Percentiles rank a stretch among this genome's conserved stretches.
These are phyloP conservation scores for Irpex sp. DNA, from an alignment of 1,284 basidiomycete genomes.

Conservation along the genomic window DNA sequence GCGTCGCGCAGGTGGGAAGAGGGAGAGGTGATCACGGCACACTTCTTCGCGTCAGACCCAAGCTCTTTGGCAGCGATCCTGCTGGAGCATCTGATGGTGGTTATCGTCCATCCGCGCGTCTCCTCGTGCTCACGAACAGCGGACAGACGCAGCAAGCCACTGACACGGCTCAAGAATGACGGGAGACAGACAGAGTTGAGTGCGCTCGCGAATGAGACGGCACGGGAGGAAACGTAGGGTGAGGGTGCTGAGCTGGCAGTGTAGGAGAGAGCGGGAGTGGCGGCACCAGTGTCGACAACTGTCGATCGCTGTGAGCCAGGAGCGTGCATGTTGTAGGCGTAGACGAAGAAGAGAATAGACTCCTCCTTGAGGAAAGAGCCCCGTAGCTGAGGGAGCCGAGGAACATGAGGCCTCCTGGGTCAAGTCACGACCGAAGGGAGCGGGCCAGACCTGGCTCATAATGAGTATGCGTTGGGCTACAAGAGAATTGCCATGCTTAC, in stretches of 20 bases:
- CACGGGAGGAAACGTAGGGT: slow-evolving; percentile 35
- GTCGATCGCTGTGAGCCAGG: slow-evolving; percentile 32
- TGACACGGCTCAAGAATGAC: slow-evolving; percentile 46
- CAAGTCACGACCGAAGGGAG: slow-evolving; percentile 96
- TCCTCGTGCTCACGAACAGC: slow-evolving; percentile 35
- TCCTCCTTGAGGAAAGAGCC: too few species aligned
- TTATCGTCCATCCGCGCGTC: slow-evolving; percentile 35
- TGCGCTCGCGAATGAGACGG: slow-evolving; percentile 36
- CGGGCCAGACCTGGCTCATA: slow-evolving; percentile 75
- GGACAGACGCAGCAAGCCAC: slow-evolving; percentile 42
- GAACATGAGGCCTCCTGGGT: slow-evolving; percentile 99
- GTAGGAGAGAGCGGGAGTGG: slow-evolving; percentile 21
- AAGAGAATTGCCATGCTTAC: slow-evolving; percentile 38
- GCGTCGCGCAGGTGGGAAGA: too few species aligned
- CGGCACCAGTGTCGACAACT: slow-evolving; percentile 20
- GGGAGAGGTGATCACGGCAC: too few species aligned
- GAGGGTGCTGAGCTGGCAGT: slow-evolving; percentile 40
- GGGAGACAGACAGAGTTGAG: slow-evolving; percentile 37
- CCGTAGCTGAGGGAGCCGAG: too few species aligned
- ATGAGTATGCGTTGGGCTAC: not conserved
- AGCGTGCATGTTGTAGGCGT: slow-evolving; percentile 51
- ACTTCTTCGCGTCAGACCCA: slow-evolving; percentile 54
- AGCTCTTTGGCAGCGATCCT: slow-evolving; percentile 65
- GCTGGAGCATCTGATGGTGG: slow-evolving; percentile 31
- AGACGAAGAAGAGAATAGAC: slow-evolving; percentile 69